These are phyloP conservation scores for Xanthoconium stramineum DNA, from an alignment of 768 basidiomycete genomes.

Conservation along the genomic window DNA sequence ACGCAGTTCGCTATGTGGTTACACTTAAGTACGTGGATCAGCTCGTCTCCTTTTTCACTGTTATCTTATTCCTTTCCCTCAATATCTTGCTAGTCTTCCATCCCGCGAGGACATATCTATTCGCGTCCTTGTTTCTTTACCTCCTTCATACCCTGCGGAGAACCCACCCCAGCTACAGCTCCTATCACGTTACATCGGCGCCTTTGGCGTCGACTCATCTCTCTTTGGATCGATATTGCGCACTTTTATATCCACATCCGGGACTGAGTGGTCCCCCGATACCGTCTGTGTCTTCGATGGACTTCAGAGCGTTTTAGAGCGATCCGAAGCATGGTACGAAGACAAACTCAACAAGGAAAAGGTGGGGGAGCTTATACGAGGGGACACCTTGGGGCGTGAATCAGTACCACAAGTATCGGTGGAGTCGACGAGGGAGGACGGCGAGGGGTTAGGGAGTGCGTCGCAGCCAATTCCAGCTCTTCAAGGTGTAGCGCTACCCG, in stretches of 20 bases:
- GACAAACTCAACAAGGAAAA: conserved; percentile 57
- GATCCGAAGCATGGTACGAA: conserved; percentile 66
- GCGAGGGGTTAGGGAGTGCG: neutral
- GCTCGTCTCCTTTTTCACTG: neutral
- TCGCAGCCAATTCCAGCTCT: neutral
- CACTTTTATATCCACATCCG: conserved; percentile 74
- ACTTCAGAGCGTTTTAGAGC: conserved; percentile 69
- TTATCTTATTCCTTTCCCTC: too few relatives aligned
- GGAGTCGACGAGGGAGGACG: conserved; percentile 3
- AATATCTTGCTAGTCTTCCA: conserved; percentile 48
- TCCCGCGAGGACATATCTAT: conserved; percentile 51
- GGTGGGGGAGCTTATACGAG: conserved; percentile 53
- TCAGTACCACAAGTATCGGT: conserved; percentile 6
- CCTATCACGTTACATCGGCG: conserved; percentile 77
- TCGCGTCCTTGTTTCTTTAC: conserved; percentile 56
- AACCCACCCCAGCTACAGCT: conserved; percentile 82
- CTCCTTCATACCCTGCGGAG: conserved; percentile 57
- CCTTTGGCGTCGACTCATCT: conserved; percentile 67
- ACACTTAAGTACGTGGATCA: conserved; percentile 52
- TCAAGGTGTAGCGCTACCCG: conserved; percentile 40
- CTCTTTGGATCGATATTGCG: conserved; percentile 77
- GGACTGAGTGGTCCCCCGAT: conserved; percentile 74
- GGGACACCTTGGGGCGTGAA: conserved; percentile 40
- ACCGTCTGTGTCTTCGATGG: conserved; percentile 86
- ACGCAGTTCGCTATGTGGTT: conserved; percentile 61